Evolutionary conservation across 2,329 filamentous ascomycete genomes (phyloP).

Genomic region (Thyridium curvatum): DNA sequence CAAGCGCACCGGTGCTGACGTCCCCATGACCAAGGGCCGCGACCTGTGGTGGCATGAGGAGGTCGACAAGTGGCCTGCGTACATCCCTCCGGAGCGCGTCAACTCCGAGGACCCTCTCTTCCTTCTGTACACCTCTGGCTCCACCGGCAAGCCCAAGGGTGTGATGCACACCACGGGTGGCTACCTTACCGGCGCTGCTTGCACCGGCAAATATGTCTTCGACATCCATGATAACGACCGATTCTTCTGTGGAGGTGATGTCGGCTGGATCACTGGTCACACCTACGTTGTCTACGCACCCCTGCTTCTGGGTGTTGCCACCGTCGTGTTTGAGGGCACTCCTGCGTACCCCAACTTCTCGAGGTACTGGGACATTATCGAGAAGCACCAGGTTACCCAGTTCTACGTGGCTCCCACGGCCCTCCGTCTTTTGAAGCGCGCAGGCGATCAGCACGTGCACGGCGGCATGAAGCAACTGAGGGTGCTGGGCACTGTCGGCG

Average conservation of each 20-base stretch:
- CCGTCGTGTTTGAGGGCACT: constrained; percentile 96
- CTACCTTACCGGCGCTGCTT: constrained; percentile 87
- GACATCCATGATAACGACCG: constrained; percentile 91
- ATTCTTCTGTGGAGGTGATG: constrained; percentile 97
- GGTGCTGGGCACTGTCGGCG: constrained; percentile 89
- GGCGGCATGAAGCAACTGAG: constrained; percentile 83
- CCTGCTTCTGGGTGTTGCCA: constrained; percentile 84
- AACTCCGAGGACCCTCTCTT: constrained; percentile 94
- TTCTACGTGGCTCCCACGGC: constrained; percentile 98
- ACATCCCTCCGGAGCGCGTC: constrained; percentile 84
- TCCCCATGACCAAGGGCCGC: constrained; percentile 82
- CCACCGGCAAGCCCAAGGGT: constrained; percentile 97
- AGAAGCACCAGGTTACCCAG: constrained; percentile 89
- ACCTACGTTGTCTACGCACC: constrained; percentile 98
- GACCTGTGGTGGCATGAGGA: constrained; percentile 99
- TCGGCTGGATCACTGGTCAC: constrained; percentile 98
- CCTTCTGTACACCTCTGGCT: constrained; percentile 95
- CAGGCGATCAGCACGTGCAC: constrained; percentile 87
- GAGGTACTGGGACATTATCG: constrained; percentile 97
- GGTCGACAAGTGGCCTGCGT: constrained; percentile 91
- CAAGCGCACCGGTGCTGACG: constrained; percentile 89
- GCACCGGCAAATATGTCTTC: constrained; percentile 97
- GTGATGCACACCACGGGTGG: constrained; percentile 96
- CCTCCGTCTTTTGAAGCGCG: constrained; percentile 86
- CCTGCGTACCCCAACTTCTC: constrained; percentile 97